Evolutionary conservation across 495 filamentous ascomycete genomes (phyloP).

Genomic region (Hypoxylon fragiforme): DNA sequence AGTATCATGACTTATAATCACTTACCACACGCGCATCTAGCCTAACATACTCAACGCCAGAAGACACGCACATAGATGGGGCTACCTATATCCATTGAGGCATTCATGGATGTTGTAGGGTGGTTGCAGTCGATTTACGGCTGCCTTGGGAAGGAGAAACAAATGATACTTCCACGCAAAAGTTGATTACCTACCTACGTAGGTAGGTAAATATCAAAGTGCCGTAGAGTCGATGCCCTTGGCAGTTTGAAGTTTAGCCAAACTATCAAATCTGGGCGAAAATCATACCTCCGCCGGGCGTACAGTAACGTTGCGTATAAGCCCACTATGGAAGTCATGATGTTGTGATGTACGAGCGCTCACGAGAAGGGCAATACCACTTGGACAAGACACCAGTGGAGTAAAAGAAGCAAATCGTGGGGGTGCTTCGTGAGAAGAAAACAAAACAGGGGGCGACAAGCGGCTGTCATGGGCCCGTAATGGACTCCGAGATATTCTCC

Average conservation of each 20-base stretch:
- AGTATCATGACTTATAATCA: constrained; percentile 2
- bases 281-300: constrained; percentile 27
- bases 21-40: constrained; percentile 13
- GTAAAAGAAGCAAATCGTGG: constrained; percentile 23
- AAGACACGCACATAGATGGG: constrained; percentile 10
- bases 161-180: background rate
- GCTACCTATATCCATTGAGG: constrained; percentile 4
- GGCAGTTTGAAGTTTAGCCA: constrained; percentile 38
- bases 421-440: constrained; percentile 5
- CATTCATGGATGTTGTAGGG: too few species aligned
- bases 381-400: constrained; percentile 26
- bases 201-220: constrained; percentile 24
- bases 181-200: constrained; percentile 7
- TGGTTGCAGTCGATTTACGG: constrained; percentile 21
- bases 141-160: constrained; percentile 21
- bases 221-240: constrained; percentile 29
- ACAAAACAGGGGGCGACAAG: constrained; percentile 16
- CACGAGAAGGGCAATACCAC: constrained; percentile 4
- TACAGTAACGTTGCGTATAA: constrained; percentile 35
- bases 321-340: constrained; percentile 16
- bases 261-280: constrained; percentile 30
- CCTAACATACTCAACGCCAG: constrained; percentile 18
- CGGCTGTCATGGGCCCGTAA: background rate
- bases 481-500: constrained; percentile 6
- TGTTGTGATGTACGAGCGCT: constrained; percentile 5